A percentile compares a stretch with the other conserved stretches of the same genome.
These are phyloP conservation scores for Kluyveromyces dobzhanskii DNA, from an alignment of 805 yeast genomes.

Conservation along the genomic window DNA sequence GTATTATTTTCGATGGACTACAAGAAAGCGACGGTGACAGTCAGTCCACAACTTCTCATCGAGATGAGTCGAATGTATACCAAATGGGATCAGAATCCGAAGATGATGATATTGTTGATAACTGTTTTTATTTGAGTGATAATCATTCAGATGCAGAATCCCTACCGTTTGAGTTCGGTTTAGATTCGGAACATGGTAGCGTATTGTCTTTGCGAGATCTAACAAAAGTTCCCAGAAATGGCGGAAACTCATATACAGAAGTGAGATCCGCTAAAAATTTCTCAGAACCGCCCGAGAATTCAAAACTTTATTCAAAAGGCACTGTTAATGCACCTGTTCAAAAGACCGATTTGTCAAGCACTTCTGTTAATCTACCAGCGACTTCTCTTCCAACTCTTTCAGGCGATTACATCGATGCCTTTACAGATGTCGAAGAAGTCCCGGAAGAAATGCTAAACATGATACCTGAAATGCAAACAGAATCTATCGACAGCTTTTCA, in stretches of 20 bases:
- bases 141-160: slow-evolving; percentile 17
- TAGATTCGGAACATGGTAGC: slow-evolving; percentile 23
- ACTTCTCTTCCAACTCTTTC: background rate
- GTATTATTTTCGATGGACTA: slow-evolving; percentile 2
- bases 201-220: slow-evolving; percentile 18
- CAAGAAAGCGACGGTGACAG: slow-evolving; percentile 3
- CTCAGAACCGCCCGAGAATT: no score
- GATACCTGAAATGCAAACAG: slow-evolving; percentile 1
- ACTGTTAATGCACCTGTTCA: no score
- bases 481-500: background rate
- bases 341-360: no score
- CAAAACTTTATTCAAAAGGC: no score
- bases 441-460: slow-evolving; percentile 8
- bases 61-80: background rate
- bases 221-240: background rate
- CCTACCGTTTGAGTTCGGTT: slow-evolving; percentile 26
- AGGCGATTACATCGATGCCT: background rate
- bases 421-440: slow-evolving; percentile 7
- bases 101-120: background rate
- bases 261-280: no score
- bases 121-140: slow-evolving; percentile 1
- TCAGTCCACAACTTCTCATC: slow-evolving; percentile 3
- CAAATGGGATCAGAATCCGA: background rate
- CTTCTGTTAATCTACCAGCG: background rate
- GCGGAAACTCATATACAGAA: no score